Evolutionary conservation across 345 rosid species (phyloP), one percentile per base, ranked within the genome.

Genomic region (Eutrema japonicum): DNA sequence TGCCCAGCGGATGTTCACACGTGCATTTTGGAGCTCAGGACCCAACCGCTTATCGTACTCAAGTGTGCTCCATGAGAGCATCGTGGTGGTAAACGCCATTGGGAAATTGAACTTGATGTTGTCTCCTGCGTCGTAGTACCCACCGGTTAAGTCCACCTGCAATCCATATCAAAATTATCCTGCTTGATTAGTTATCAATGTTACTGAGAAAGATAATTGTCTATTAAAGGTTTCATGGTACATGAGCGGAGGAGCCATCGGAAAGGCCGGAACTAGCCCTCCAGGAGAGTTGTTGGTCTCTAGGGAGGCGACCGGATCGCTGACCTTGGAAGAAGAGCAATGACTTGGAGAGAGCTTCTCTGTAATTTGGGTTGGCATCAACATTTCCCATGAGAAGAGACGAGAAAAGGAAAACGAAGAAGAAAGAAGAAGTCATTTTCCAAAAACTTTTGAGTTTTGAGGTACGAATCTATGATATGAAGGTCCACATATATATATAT

Each of bases 111-210:
- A 93, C 80, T 91, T 93, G 26, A 91, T 85, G 16, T 93, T 93
- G 80, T 93, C 98, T 5, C 98, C 97, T 0, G 98, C 98, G 36
- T 93, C 97, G 9, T 90, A 93, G 83, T 93, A 93, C 8, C 98
- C 98, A 45, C 98, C 98, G 0, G 83, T 83, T 52, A 91, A 84
- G 73, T 93, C 89, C 62, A 89, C 98, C 98, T 93, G 70, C 70
- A 75, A 4, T 8, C 36, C 59, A 38, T 32, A 14, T 42, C 16
- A 10, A 66, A 35, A 36, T 1, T n/a, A 10, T 36, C 45, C 26
- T 16, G 7, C 43, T 53, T 66, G 66, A 9, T 30, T 43, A 55
- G 32, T 10, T 47, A 52, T 46, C 16, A 59, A 11, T 43, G 35
- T 47, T 10, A 6, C 1, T 46, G n/a, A 48, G 6, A 52, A 43